These are phyloP conservation scores for Omphalea diandra DNA, from an alignment of 441 rosid species.

Conservation along the genomic window DNA sequence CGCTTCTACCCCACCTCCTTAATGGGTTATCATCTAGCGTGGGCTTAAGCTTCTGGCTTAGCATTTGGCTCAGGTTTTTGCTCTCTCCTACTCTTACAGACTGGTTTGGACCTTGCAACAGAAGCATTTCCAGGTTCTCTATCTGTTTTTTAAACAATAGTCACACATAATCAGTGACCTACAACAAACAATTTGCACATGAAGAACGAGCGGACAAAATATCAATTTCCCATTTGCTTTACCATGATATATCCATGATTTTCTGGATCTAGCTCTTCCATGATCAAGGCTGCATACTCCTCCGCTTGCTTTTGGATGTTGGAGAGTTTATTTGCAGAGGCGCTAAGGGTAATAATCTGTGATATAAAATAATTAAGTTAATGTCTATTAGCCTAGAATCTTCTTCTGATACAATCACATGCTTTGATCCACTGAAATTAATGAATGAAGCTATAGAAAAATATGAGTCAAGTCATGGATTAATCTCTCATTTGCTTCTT, in stretches of 20 bases:
- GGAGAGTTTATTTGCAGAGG: conserved; percentile 87
- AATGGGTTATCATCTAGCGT: conserved; percentile 59
- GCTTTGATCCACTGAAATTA: background rate
- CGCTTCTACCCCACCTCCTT: conserved; percentile 37
- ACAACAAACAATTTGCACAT: background rate
- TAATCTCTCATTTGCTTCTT: background rate
- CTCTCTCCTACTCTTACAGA: conserved; percentile 68
- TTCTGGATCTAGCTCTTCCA: conserved; percentile 95
- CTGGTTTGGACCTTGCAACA: conserved; percentile 77
- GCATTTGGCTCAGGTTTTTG: conserved; percentile 70
- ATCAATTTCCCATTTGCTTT: conserved; percentile 4
- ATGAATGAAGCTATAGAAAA: background rate
- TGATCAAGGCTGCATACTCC: conserved; percentile 88
- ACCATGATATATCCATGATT: conserved; percentile 87
- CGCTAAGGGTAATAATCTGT: conserved; percentile 83
- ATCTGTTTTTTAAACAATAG: conserved; percentile 47
- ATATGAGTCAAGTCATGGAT: background rate
- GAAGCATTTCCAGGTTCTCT: conserved; percentile 67
- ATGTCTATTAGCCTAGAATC: background rate
- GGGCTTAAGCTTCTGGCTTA: conserved; percentile 85
- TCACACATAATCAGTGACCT: background rate
- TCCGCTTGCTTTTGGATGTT: conserved; percentile 79
- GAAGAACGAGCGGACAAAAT: background rate
- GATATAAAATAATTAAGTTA: background rate
- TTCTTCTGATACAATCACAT: conserved; percentile 20